Base-by-base conservation (phyloP, 1,284 basidiomycete genomes). In the Rhodotorula sp. region DNA sequence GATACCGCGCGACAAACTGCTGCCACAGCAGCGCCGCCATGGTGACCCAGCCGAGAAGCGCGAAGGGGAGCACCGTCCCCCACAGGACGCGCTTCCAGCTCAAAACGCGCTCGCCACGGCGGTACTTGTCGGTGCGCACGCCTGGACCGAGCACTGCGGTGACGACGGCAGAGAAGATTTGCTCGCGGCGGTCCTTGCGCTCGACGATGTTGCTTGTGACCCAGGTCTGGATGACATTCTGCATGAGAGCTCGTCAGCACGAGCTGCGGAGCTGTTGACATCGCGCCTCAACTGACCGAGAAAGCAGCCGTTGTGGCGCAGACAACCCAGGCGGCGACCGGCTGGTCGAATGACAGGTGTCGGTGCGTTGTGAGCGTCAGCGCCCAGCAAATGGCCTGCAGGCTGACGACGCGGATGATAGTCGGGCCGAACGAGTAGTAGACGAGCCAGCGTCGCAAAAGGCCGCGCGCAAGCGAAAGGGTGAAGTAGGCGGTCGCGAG, bases 341-440 rank as follows among this genome's bases (percentile, higher is more conserved):
- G 75, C 60, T 74, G 75, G 46, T 76, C 75, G 58, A 72, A 69
- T 17, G 66, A 61, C 44, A 79, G 64, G 21, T 78, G 68, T 14
- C 67, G 65, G 52, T 77, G 76, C 13, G 78, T 79, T 27, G 70
- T 75, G 14, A 75, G 61, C 10, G 76, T 76, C 17, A 79, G 56
- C 2, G 78, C 74, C 77, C 77, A 79, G 61, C 78, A 79, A 41
- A 79, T 79, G 5, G 76, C 77, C 54, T 79, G 78, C 21, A 79
- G 59, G 54, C 76, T 76, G 34, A 79, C 55, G 49, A 77, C 71
- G 8, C 78, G 67, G 44, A 79, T 74, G 58, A 79, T 67, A 7
- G 78, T 76, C 41, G 78, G 77, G 0, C 72, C 68, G 1, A 75
- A 60, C 19, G 76, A 66, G 57, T 79, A 79, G 61, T 78, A 78